Conservation (phyloP, 1,284 basidiomycete genomes). For the Microbotryum violaceum region DNA sequence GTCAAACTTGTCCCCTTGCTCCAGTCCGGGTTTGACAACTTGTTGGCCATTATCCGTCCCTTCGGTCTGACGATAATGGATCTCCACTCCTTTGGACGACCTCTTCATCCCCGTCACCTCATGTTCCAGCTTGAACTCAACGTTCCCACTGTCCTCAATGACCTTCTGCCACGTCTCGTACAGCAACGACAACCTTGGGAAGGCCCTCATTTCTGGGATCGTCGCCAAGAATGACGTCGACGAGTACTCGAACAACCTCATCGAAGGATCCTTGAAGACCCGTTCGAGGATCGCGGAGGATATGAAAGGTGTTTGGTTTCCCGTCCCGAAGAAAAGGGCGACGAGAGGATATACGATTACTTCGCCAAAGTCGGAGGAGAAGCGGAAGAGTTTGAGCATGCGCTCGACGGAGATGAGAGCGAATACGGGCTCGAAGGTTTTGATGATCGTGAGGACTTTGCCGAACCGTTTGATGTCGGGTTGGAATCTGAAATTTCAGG, state of each 20-base stretch:
- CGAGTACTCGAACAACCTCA: conserved; percentile 46
- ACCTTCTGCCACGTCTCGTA: conserved; percentile 49
- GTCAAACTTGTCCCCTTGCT: conserved; percentile 51
- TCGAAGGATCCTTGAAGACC: conserved; percentile 54
- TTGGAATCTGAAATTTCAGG: not conserved
- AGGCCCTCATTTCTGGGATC: conserved; percentile 45
- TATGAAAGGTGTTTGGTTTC: conserved; percentile 55
- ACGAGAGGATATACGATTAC: conserved; percentile 43
- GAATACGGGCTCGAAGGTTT: conserved; percentile 51
- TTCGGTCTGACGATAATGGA: not conserved
- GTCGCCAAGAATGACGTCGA: conserved; percentile 42
- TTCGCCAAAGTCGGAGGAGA: conserved; percentile 47
- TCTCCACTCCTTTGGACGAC: conserved; percentile 29
- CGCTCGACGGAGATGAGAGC: conserved; percentile 55
- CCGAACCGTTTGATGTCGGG: conserved; percentile 56
- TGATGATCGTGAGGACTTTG: conserved; percentile 49
- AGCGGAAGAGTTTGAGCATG: conserved; percentile 54
- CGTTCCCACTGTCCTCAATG: conserved; percentile 45
- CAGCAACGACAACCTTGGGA: conserved; percentile 47
- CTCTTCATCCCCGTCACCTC: conserved; percentile 46
- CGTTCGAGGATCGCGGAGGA: conserved; percentile 54
- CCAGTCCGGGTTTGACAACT: conserved; percentile 6
- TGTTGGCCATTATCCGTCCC: conserved; percentile 3
- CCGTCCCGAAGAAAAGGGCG: conserved; percentile 40
- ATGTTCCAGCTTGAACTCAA: conserved; percentile 45